Percentiles rank a stretch among this genome's conserved stretches.
Conservation (phyloP, 2,329 filamentous ascomycete species). For the Pseudogymnoascus sp. region DNA sequence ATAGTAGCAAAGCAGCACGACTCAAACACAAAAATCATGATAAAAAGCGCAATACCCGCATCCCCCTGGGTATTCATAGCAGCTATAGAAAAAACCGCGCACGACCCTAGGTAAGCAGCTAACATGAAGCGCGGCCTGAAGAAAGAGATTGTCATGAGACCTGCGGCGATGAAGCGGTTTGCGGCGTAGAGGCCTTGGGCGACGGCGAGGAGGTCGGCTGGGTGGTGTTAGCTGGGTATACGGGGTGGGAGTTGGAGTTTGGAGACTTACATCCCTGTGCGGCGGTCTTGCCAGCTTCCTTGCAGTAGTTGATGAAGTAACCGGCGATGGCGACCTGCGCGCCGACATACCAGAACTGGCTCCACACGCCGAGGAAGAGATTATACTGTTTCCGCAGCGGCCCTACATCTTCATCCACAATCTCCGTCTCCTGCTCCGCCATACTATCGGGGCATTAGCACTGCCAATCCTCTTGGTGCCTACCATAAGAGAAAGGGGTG, state of each 20-base stretch:
- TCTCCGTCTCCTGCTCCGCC: neutral
- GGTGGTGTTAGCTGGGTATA: conserved; percentile 33
- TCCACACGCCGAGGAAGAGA: conserved; percentile 66
- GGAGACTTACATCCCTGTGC: neutral
- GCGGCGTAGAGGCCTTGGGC: conserved; percentile 67
- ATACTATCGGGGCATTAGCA: conserved; percentile 43
- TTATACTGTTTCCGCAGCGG: conserved; percentile 62
- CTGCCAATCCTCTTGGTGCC: conserved; percentile 38
- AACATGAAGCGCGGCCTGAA: conserved; percentile 55
- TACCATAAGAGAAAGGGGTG: neutral
- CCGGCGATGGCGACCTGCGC: conserved; percentile 56
- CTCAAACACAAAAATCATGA: conserved; percentile 42
- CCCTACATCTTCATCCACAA: conserved; percentile 34
- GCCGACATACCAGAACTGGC: conserved; percentile 70
- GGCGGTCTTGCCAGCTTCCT: conserved; percentile 22
- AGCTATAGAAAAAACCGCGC: conserved; percentile 39
- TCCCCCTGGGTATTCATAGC: conserved; percentile 39
- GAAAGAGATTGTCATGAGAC: conserved; percentile 56
- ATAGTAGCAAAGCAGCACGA: conserved; percentile 45
- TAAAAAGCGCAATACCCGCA: conserved; percentile 41
- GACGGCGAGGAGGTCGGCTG: conserved; percentile 54
- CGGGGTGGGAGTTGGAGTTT: too few relatives aligned
- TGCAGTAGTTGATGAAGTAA: conserved; percentile 62
- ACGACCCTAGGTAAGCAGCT: conserved; percentile 45
- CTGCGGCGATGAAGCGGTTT: conserved; percentile 60